These are phyloP conservation scores for Ilex aquifolium DNA, from an alignment of 257 asterid genomes.

Conservation along the genomic window DNA sequence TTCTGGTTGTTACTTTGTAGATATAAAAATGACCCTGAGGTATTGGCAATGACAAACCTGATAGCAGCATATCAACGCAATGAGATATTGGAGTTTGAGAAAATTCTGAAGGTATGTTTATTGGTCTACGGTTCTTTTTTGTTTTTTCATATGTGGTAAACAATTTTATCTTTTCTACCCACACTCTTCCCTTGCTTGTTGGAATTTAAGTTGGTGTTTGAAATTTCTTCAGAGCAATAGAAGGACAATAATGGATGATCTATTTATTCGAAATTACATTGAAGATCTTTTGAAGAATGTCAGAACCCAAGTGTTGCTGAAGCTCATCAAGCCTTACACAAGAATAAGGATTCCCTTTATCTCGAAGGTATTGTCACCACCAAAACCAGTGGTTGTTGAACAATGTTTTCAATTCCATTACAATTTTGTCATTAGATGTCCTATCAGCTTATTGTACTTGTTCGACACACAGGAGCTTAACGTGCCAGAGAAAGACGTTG, in stretches of 20 bases:
- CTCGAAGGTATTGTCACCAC: slow-evolving; percentile 51
- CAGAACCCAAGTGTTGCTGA: slow-evolving; percentile 94
- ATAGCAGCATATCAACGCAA: slow-evolving; percentile 96
- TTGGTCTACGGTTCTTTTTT: too few relatives aligned
- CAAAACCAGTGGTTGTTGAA: background rate
- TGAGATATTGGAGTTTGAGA: slow-evolving; percentile 93
- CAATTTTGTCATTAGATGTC: background rate
- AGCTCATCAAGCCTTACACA: slow-evolving; percentile 96
- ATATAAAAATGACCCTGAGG: slow-evolving; percentile 94
- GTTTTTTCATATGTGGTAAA: too few relatives aligned
- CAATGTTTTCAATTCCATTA: background rate
- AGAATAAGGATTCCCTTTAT: slow-evolving; percentile 93
- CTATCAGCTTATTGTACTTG: background rate
- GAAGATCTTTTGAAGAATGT: slow-evolving; percentile 98
- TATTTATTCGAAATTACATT: slow-evolving; percentile 87
- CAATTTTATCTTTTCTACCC: too few relatives aligned
- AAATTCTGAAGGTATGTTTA: slow-evolving; percentile 71
- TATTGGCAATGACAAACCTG: slow-evolving; percentile 94
- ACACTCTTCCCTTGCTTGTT: too few relatives aligned
- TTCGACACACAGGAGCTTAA: slow-evolving; percentile 69
- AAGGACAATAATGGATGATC: slow-evolving; percentile 98
- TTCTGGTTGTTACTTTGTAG: slow-evolving; percentile 24
- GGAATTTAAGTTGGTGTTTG: background rate
- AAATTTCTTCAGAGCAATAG: slow-evolving; percentile 69
- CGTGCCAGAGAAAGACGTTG: slow-evolving; percentile 95